phyloP scores from a whole-genome alignment of 2,329 filamentous ascomycete species.

The Aspergillus niger region DNA sequence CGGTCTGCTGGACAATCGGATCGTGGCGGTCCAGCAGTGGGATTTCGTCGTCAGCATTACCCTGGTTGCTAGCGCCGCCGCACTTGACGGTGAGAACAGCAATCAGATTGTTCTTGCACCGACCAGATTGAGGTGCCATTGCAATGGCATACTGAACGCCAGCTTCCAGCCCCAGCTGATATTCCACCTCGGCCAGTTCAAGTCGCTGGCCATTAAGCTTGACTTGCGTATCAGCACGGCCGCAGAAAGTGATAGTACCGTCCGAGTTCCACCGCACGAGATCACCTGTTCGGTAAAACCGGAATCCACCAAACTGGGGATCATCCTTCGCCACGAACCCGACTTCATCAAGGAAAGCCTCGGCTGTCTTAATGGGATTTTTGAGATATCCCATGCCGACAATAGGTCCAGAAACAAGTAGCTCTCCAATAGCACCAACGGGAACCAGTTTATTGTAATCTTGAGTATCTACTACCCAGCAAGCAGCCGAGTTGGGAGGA shows the following conservation, averaged over 20 bases:
- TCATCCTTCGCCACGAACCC: not conserved
- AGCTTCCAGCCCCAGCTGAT: not conserved
- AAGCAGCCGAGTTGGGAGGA: conserved; percentile 4
- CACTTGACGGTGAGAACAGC: not conserved
- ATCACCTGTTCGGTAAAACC: not conserved
- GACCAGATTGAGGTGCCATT: not conserved
- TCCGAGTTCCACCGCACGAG: not conserved
- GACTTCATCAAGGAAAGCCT: not conserved
- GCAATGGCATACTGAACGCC: not conserved
- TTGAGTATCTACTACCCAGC: conserved; percentile 37
- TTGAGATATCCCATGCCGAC: conserved; percentile 3
- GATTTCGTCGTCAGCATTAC: not conserved
- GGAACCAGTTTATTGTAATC: conserved; percentile 25
- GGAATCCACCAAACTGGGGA: not conserved
- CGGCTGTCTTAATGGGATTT: conserved; percentile 1
- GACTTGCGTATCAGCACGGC: not conserved
- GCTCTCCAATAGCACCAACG: conserved; percentile 18
- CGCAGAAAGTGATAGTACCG: not conserved
- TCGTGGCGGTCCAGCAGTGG: not conserved
- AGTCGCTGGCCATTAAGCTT: conserved; percentile 2
- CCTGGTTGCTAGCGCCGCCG: not conserved
- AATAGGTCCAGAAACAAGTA: conserved; percentile 3
- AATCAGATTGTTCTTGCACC: not conserved
- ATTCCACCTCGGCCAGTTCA: conserved; percentile 3
- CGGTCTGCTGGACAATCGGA: not conserved